Evolutionary conservation across 305 asterid genomes (phyloP).

Genomic region (Fraxinus albicans): DNA sequence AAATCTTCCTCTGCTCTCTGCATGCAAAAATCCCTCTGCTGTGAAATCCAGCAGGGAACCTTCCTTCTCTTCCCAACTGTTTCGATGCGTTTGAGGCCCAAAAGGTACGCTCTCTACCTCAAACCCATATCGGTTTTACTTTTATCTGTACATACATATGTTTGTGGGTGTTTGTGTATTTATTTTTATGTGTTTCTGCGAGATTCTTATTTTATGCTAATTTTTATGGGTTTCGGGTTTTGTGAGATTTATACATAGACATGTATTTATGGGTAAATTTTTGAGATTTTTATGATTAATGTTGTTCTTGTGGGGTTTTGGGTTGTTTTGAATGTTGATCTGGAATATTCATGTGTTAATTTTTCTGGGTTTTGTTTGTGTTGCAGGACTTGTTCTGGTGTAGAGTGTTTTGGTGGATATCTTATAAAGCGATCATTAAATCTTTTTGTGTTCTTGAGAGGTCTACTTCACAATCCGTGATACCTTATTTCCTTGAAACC

Average conservation of each 20-base stretch:
- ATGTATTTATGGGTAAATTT: not conserved
- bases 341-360: slow-evolving; percentile 1
- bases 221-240: not conserved
- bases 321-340: not conserved
- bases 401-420: slow-evolving; percentile 83
- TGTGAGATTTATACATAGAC: not conserved
- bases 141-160: not conserved
- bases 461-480: slow-evolving; percentile 26
- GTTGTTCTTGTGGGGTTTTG: not conserved
- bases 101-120: slow-evolving; percentile 44
- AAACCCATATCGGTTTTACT: slow-evolving; percentile 25
- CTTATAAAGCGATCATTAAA: slow-evolving; percentile 67
- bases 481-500: not conserved
- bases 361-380: not conserved
- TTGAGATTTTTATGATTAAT: not conserved
- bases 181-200: not conserved
- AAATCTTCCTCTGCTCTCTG: slow-evolving; percentile 33
- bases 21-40: slow-evolving; percentile 65
- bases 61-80: slow-evolving; percentile 49
- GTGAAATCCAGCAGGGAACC: slow-evolving; percentile 52
- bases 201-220: not conserved
- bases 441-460: slow-evolving; percentile 61
- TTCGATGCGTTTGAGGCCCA: slow-evolving; percentile 99
- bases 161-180: not conserved
- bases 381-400: slow-evolving; percentile 98